These are phyloP conservation scores for Ceratocystis ficicola DNA, from an alignment of 2,329 filamentous ascomycete species.

Conservation along the genomic window DNA sequence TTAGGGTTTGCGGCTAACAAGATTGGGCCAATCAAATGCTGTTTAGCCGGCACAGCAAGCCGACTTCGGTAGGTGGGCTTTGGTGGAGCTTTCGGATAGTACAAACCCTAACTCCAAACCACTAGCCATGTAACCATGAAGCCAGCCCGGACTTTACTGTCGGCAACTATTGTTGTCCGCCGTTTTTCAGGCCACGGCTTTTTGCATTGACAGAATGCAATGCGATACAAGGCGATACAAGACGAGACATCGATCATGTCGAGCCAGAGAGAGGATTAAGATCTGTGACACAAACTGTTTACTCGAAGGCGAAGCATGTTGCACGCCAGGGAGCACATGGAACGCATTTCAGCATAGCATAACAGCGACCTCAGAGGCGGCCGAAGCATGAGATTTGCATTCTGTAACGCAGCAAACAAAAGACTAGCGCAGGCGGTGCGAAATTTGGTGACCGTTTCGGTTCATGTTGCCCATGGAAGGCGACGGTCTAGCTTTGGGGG, in stretches of 20 bases:
- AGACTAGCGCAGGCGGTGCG: background rate
- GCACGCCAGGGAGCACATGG: background rate
- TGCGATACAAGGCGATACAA: constrained; percentile 7
- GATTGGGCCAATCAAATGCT: background rate
- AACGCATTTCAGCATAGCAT: background rate
- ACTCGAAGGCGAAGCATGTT: background rate
- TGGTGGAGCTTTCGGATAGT: background rate
- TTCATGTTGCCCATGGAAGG: background rate
- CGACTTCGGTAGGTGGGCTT: background rate
- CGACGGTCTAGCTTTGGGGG: background rate
- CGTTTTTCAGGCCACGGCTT: background rate
- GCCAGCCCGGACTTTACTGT: too few species aligned
- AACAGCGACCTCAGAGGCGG: background rate
- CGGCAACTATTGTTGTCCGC: too few species aligned
- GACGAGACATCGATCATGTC: constrained; percentile 10
- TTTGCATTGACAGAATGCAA: background rate
- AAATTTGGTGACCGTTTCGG: background rate
- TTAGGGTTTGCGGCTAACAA: background rate
- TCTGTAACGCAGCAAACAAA: background rate
- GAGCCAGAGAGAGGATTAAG: background rate
- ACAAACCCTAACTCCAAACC: too few species aligned
- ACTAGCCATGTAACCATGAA: too few species aligned
- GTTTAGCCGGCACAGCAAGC: background rate
- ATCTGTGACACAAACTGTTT: constrained; percentile 4
- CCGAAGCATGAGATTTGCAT: background rate